Percentiles rank a stretch among this genome's conserved stretches.
Conservation (phyloP, 345 rosid species). For the Populus deltoides region DNA sequence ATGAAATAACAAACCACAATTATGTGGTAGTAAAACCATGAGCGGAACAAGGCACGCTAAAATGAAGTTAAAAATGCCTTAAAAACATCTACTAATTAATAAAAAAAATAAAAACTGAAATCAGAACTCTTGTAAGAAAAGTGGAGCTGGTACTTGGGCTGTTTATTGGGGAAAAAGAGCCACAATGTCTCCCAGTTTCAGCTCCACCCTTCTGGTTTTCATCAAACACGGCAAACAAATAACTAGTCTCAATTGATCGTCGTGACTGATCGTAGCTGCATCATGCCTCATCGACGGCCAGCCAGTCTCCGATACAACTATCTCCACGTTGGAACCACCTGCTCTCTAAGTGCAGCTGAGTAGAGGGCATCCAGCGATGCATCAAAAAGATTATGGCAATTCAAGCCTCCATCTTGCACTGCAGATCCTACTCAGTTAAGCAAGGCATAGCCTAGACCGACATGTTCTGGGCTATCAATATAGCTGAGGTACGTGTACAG, state of each 20-base stretch:
- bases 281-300: background rate
- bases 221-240: constrained; percentile 23
- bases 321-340: background rate
- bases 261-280: constrained; percentile 14
- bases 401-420: background rate
- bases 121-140: background rate
- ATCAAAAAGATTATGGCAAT: constrained; percentile 2
- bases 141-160: constrained; percentile 15
- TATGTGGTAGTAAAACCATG: no score
- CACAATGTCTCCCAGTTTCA: constrained; percentile 15
- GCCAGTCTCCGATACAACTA: constrained; percentile 1
- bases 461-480: background rate
- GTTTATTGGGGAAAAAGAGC: constrained; percentile 16
- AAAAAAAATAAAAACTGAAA: background rate
- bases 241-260: constrained; percentile 9
- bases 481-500: background rate
- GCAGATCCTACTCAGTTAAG: background rate
- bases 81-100: background rate
- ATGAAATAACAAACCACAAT: no score
- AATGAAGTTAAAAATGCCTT: background rate
- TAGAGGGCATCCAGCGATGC: background rate
- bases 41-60: no score
- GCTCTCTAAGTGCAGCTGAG: background rate
- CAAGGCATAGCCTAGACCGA: constrained; percentile 8
- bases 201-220: constrained; percentile 18